Conservation (phyloP, 1,284 basidiomycete genomes). For the Pisolithus thermaeus region DNA sequence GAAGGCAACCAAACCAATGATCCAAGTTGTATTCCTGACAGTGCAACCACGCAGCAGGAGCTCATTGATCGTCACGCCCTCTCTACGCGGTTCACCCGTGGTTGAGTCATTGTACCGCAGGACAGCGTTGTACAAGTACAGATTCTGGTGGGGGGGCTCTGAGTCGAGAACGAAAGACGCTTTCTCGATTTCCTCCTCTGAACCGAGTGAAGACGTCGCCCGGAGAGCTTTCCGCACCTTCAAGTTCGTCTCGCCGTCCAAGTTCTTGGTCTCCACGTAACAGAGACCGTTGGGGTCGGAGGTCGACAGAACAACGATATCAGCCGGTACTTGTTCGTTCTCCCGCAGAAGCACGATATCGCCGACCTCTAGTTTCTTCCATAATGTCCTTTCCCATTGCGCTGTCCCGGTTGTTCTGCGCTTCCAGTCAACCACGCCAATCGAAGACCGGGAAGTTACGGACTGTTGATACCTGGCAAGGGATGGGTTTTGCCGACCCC, state of each 20-base stretch:
- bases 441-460: slow-evolving; percentile 43
- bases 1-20: slow-evolving; percentile 91
- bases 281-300: slow-evolving; percentile 83
- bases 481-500: slow-evolving; percentile 21
- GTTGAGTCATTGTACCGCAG: slow-evolving; percentile 63
- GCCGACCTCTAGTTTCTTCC: slow-evolving; percentile 99
- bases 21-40: slow-evolving; percentile 91
- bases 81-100: slow-evolving; percentile 50
- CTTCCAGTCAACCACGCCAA: slow-evolving; percentile 78
- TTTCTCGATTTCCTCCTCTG: slow-evolving; percentile 89
- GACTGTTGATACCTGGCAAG: slow-evolving; percentile 51
- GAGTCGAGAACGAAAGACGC: slow-evolving; percentile 85
- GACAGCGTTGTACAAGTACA: slow-evolving; percentile 89
- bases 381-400: slow-evolving; percentile 91
- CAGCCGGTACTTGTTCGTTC: slow-evolving; percentile 94
- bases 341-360: slow-evolving; percentile 88
- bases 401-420: slow-evolving; percentile 67
- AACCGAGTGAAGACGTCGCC: slow-evolving; percentile 71
- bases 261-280: slow-evolving; percentile 91
- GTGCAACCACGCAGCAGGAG: slow-evolving; percentile 89
- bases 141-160: slow-evolving; percentile 89
- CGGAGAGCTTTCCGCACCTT: slow-evolving; percentile 80
- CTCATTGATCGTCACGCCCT: slow-evolving; percentile 86
- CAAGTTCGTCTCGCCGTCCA: slow-evolving; percentile 96
- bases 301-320: slow-evolving; percentile 85